Evolutionary conservation across 2,329 filamentous ascomycete genomes (phyloP), one percentile per base, ranked within the genome.

Genomic region (Diplodia scrobiculata): DNA sequence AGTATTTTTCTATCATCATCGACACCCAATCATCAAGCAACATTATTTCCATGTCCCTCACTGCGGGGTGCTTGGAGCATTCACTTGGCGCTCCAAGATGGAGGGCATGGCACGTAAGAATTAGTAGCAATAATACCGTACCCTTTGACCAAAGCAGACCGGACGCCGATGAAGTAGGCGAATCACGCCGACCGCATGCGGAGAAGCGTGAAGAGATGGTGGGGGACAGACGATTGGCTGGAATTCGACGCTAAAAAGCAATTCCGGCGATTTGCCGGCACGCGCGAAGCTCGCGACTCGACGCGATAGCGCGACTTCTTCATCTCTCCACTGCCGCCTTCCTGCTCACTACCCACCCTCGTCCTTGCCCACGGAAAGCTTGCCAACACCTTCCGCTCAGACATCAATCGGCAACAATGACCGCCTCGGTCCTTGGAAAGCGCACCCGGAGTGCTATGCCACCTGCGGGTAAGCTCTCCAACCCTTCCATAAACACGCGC

Each of bases 371-470:
- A 19, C 21, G 14, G 34, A 48, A 52, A 45, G 48, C 29, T 17
- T 34, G 5, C 9, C n/a, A 19, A 50, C 38, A 13, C 27, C 60
- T 63, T 63, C 48, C 59, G 19, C 7, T 21, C 34, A n/a, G 19
- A 13, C 27, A 5, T 11, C 5, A 21, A 9, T 32, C 19, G 17
- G n/a, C 9, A 45, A 32, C 32, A 41, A 78, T 78, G 76, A 66
- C 73, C 67, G 68, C 73, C 48, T 73, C 76, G 41, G 71, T 78
- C 60, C 75, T 78, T 45, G 76, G 76, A 69, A 78, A 78, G 74
- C 73, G 76, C 69, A 77, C 73, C 63, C 75, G 76, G 69, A 75
- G 73, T 67, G 71, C 75, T 51, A n/a, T 41, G 5, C 69, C 72
- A 27, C 68, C 48, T 62, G 70, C 69, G 38, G 64, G 64, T 66